Conservation (phyloP, 306 rosid genomes). For the Arachis stenosperma region DNA sequence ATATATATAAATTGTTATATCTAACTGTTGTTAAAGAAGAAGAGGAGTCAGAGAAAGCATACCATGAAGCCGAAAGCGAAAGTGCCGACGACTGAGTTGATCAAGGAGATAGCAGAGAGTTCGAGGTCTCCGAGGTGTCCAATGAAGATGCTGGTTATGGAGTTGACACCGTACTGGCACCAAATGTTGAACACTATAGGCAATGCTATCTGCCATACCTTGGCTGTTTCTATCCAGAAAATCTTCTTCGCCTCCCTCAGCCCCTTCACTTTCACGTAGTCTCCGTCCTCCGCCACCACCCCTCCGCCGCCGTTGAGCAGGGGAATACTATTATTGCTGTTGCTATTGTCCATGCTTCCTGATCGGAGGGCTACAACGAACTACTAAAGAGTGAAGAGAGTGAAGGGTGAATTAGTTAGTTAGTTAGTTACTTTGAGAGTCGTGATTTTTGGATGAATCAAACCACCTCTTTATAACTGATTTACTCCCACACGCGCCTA, state of each 20-base stretch:
- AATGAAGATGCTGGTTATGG: constrained; percentile 65
- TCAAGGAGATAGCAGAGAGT: constrained; percentile 76
- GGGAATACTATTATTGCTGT: constrained; percentile 31
- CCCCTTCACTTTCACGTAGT: constrained; percentile 48
- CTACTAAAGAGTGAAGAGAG: no score
- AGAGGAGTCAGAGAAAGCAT: not conserved
- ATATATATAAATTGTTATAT: no score
- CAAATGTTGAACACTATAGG: constrained; percentile 56
- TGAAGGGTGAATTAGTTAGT: no score
- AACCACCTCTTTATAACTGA: no score
- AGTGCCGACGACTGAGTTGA: constrained; percentile 65
- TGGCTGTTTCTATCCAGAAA: constrained; percentile 49
- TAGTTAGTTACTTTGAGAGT: no score
- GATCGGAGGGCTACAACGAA: no score
- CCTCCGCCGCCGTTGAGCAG: constrained; percentile 20
- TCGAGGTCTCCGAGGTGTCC: constrained; percentile 80
- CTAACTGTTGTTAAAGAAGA: no score
- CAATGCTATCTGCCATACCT: constrained; percentile 62
- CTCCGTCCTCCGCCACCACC: constrained; percentile 42
- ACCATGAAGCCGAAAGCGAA: constrained; percentile 91
- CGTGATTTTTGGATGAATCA: no score
- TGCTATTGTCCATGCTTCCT: constrained; percentile 23
- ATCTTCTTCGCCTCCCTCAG: constrained; percentile 37
- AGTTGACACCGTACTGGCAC: constrained; percentile 62
- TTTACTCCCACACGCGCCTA: no score